Evolutionary conservation across 148 eudicot genomes (phyloP).

Genomic region (Silene conica): DNA sequence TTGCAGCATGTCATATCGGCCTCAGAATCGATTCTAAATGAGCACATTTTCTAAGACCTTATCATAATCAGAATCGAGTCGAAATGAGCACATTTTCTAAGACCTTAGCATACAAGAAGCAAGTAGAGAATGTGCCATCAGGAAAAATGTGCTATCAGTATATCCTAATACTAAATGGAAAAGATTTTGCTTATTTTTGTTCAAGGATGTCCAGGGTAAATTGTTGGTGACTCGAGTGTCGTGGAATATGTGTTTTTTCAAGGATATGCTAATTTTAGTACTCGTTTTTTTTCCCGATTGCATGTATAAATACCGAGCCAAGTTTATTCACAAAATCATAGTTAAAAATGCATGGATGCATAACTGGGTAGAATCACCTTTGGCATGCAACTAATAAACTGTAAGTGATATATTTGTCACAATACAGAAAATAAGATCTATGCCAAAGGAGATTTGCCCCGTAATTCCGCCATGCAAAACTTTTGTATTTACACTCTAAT

Average conservation of each 20-base stretch:
- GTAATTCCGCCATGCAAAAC: constrained; percentile 5
- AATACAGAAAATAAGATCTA: not conserved
- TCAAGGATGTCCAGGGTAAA: not conserved
- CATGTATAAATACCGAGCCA: not conserved
- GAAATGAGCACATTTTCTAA: no score
- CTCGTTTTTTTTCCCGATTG: not conserved
- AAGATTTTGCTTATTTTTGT: no score
- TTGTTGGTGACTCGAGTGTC: not conserved
- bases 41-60: no score
- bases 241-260: not conserved
- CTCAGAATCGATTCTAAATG: no score
- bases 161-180: not conserved
- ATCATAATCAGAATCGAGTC: no score
- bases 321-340: not conserved
- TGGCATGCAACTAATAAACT: not conserved
- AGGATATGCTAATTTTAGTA: not conserved
- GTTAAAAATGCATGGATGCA: constrained; percentile 3
- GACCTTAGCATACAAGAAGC: no score
- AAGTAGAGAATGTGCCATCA: no score
- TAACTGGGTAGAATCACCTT: constrained; percentile 4
- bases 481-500: not conserved
- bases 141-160: not conserved
- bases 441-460: constrained; percentile 12
- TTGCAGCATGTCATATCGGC: no score
- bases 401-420: not conserved